Conservation (phyloP, 192 early-diverging fungal species). For the Coemansia sp. region DNA sequence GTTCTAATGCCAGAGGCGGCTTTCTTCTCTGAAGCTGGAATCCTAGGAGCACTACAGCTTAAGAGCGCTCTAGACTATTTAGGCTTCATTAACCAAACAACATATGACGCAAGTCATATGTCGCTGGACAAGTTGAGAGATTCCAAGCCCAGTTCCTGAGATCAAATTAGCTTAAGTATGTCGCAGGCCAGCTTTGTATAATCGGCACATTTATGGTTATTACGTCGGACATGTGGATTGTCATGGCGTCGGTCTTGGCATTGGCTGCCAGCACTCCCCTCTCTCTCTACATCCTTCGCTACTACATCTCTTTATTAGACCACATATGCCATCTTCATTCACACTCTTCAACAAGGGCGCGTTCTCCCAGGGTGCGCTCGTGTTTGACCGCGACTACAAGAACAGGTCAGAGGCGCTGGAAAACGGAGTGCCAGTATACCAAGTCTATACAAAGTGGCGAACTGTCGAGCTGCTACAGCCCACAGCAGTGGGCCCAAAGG, state of each 20-base stretch:
- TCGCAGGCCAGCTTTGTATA: no score
- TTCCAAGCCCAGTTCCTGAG: background rate
- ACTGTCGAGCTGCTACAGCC: background rate
- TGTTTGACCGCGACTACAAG: background rate
- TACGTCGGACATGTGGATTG: no score
- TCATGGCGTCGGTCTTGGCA: no score
- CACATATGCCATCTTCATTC: background rate
- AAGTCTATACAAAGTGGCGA: background rate
- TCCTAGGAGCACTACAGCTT: slow-evolving; percentile 14
- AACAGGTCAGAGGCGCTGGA: background rate
- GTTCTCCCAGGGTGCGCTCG: slow-evolving; percentile 1
- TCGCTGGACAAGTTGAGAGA: background rate
- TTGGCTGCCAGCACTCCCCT: no score
- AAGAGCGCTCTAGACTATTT: slow-evolving; percentile 7
- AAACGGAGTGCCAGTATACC: background rate
- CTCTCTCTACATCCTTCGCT: no score
- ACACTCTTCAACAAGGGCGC: slow-evolving; percentile 2
- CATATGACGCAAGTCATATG: background rate
- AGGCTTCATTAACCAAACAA: background rate
- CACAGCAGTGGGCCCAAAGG: background rate
- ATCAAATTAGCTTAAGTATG: no score
- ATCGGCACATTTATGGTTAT: no score
- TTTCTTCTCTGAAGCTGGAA: slow-evolving; percentile 52
- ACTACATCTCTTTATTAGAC: no score
- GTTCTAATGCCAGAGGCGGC: slow-evolving; percentile 28